Conservation (phyloP, 345 rosid species). For the Cardamine occulta region DNA sequence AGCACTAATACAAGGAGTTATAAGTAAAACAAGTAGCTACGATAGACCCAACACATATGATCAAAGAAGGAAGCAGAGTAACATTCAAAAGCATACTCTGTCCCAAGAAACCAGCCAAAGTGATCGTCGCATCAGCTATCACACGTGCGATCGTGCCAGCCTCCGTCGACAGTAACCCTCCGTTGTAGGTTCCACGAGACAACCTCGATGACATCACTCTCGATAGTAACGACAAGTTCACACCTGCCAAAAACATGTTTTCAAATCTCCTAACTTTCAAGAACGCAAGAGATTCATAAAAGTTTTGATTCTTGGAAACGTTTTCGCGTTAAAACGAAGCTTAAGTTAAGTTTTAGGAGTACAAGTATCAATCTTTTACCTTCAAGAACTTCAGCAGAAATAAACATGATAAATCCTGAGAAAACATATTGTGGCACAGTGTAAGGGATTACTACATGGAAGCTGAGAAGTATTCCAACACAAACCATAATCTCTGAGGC, state of each 20-base stretch:
- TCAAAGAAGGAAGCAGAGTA: conserved; percentile 80
- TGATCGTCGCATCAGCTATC: conserved; percentile 85
- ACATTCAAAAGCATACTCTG: conserved; percentile 67
- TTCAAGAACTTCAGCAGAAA: conserved; percentile 95
- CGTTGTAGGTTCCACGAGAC: conserved; percentile 89
- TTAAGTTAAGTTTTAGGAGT: not conserved
- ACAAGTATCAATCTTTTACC: conserved; percentile 49
- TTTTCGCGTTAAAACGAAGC: not conserved
- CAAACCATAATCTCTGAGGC: conserved; percentile 89
- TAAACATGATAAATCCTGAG: conserved; percentile 91
- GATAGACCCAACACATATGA: conserved; percentile 72
- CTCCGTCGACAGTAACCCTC: conserved; percentile 87
- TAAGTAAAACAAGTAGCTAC: conserved; percentile 82
- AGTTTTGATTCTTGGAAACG: not conserved
- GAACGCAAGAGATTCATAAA: not conserved
- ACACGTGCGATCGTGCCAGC: conserved; percentile 95
- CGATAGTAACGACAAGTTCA: conserved; percentile 85
- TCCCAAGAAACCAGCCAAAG: conserved; percentile 83
- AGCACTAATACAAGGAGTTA: conserved; percentile 76
- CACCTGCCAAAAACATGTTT: conserved; percentile 54
- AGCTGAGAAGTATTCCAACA: conserved; percentile 79
- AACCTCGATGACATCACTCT: conserved; percentile 96
- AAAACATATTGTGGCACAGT: conserved; percentile 77
- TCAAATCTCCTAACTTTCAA: not conserved
- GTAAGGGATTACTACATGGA: conserved; percentile 67